phyloP scores from a whole-genome alignment of 495 filamentous ascomycete species.

The Hyaloscypha hepaticicola region DNA sequence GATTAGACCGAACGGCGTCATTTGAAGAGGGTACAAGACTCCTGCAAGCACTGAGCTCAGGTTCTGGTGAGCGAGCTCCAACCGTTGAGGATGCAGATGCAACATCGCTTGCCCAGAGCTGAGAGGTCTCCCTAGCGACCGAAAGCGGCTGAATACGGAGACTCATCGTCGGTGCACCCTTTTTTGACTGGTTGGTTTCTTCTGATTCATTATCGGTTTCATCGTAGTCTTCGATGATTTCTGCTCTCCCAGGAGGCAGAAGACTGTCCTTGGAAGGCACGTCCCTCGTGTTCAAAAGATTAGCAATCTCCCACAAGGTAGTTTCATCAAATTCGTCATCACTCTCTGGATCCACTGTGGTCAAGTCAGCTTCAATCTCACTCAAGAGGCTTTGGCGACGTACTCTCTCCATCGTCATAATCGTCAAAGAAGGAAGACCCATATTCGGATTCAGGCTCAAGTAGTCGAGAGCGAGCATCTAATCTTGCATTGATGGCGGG shows the following conservation, averaged over 20 bases:
- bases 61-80: slow-evolving; percentile 16
- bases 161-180: neutral
- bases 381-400: neutral
- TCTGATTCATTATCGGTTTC: slow-evolving; percentile 2
- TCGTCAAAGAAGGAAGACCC: slow-evolving; percentile 42
- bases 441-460: slow-evolving; percentile 39
- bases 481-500: slow-evolving; percentile 28
- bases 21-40: slow-evolving; percentile 11
- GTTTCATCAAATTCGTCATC: slow-evolving; percentile 55
- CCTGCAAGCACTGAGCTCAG: slow-evolving; percentile 16
- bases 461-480: slow-evolving; percentile 37
- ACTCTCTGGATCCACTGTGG: slow-evolving; percentile 35
- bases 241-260: slow-evolving; percentile 23
- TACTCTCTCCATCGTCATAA: slow-evolving; percentile 40
- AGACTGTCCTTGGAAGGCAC: slow-evolving; percentile 48
- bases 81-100: neutral
- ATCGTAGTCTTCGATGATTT: slow-evolving; percentile 27
- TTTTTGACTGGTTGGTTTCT: neutral
- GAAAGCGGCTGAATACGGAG: slow-evolving; percentile 25
- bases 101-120: slow-evolving; percentile 13
- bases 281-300: slow-evolving; percentile 45
- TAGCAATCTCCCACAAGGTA: slow-evolving; percentile 58
- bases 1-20: slow-evolving; percentile 9
- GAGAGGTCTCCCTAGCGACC: slow-evolving; percentile 4
- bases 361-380: neutral